Evolutionary conservation across 1,284 basidiomycete species (phyloP).

Genomic region (Fomes fomentarius): DNA sequence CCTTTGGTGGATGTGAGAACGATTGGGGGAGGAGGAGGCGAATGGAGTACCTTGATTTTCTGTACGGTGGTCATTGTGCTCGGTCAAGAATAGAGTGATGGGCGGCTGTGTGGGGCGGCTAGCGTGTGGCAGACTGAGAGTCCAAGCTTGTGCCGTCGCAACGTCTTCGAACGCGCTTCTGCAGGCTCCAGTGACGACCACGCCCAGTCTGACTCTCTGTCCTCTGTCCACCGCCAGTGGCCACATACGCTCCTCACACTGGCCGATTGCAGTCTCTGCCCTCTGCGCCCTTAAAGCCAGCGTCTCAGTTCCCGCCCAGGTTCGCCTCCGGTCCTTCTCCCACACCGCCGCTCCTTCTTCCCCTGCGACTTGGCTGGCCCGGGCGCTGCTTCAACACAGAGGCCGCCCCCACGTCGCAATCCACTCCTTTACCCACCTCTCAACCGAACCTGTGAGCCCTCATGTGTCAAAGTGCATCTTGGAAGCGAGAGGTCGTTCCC

Average conservation of each 20-base stretch:
- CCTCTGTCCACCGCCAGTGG: no score
- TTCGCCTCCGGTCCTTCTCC: slow-evolving; percentile 33
- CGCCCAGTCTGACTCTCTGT: not conserved
- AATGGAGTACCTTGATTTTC: slow-evolving; percentile 76
- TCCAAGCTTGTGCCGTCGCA: slow-evolving; percentile 13
- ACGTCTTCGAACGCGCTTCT: slow-evolving; percentile 1
- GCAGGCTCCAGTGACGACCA: no score
- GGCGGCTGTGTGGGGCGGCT: slow-evolving; percentile 8
- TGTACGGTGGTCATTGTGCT: slow-evolving; percentile 81
- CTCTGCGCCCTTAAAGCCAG: slow-evolving; percentile 14
- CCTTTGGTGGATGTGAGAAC: slow-evolving; percentile 45
- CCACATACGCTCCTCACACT: slow-evolving; percentile 2
- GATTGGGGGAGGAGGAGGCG: slow-evolving; percentile 6
- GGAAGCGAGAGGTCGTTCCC: slow-evolving; percentile 97
- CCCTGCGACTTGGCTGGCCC: slow-evolving; percentile 70
- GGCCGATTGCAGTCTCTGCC: slow-evolving; percentile 11
- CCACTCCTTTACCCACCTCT: slow-evolving; percentile 29
- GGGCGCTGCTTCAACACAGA: slow-evolving; percentile 39
- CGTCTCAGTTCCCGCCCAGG: slow-evolving; percentile 20
- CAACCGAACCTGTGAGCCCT: slow-evolving; percentile 31
- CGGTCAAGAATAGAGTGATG: slow-evolving; percentile 15
- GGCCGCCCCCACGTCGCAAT: slow-evolving; percentile 35
- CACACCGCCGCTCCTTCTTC: slow-evolving; percentile 39
- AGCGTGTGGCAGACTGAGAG: slow-evolving; percentile 2
- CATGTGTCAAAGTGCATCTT: slow-evolving; percentile 81